Percentiles rank a stretch among this genome's conserved stretches.
Evolutionary conservation across 1,284 basidiomycete genomes (phyloP).

Genomic region (Trichosporon asahii): DNA sequence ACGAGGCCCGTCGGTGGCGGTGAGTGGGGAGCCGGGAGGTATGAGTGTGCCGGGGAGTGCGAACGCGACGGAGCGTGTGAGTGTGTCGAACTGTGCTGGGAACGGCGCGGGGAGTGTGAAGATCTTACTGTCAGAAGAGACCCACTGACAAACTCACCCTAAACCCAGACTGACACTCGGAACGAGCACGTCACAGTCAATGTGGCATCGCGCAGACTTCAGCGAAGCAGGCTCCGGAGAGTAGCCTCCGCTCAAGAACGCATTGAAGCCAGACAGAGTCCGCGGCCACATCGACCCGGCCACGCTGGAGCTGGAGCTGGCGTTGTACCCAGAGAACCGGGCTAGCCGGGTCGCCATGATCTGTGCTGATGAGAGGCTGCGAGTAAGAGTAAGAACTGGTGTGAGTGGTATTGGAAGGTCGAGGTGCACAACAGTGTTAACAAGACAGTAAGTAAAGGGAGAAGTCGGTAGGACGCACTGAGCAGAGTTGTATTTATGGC

Average conservation of each 20-base stretch:
- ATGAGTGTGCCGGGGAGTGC: neutral
- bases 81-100: too few species aligned
- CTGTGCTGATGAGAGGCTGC: neutral
- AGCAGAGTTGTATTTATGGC: neutral
- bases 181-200: neutral
- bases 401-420: too few species aligned
- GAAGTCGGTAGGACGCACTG: too few species aligned
- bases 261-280: neutral
- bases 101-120: too few species aligned
- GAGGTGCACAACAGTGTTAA: too few species aligned
- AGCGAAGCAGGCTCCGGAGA: neutral
- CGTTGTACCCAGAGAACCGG: neutral
- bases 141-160: neutral
- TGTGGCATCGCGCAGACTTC: neutral
- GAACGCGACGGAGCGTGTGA: too few species aligned
- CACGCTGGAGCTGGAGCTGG: neutral
- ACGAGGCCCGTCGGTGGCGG: neutral
- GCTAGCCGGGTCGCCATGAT: neutral
- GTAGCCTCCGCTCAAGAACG: neutral
- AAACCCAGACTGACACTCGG: neutral
- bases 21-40: neutral
- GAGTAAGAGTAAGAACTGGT: neutral
- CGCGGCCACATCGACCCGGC: neutral
- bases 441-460: too few species aligned
- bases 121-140: neutral